Evolutionary conservation across 2,329 filamentous ascomycete genomes (phyloP), one percentile per base, ranked within the genome.

Genomic region (Simplicillium sp.): DNA sequence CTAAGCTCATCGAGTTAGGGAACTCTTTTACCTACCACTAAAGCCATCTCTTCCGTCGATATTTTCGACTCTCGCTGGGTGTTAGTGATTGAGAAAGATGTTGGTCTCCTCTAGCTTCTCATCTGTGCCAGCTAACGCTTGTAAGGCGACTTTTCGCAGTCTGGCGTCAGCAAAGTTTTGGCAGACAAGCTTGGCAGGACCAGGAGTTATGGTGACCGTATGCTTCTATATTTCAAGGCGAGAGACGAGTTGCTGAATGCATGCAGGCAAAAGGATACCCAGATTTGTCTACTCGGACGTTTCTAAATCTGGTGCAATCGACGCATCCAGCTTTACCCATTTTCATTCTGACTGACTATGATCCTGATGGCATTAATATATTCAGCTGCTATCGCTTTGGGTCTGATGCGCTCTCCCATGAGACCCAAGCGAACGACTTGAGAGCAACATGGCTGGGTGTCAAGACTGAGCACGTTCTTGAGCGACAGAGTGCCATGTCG

Each of bases 31-130:
- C 83, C 84, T 0, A 62, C 64, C 7, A 48, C 68, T 3, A 64
- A 61, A 38, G 67, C 70, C 0, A 65, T 81, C 11, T 59, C 67
- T 1, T 54, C 54, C 3, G 50, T 85, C 2, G 58, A 77, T 32
- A 57, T 81, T n/a, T 55, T 57, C 1, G 44, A 52, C 1, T 59
- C 73, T 2, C 64, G 65, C 40, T 88, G 82, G 83, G 64, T 89
- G 34, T 61, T 90, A 0, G 73, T 90, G 0, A 72, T 90, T 39
- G 86, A 92, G 54, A 90, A 92, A 60, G 86, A 92, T 66, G 83
- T 78, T 48, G 43, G 57, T 7, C n/a, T 9, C 9, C 3, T n/a
- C 15, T 11, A 16, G 12, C 28, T 7, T 14, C 7, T 8, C 12
- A 31, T 2, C 3, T 13, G 29, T 15, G 3, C 9, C 20, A 25